A percentile compares a stretch with the other conserved stretches of the same genome.
phyloP scores from a whole-genome alignment of 2,329 filamentous ascomycete species.

The Dactylellina sp. region DNA sequence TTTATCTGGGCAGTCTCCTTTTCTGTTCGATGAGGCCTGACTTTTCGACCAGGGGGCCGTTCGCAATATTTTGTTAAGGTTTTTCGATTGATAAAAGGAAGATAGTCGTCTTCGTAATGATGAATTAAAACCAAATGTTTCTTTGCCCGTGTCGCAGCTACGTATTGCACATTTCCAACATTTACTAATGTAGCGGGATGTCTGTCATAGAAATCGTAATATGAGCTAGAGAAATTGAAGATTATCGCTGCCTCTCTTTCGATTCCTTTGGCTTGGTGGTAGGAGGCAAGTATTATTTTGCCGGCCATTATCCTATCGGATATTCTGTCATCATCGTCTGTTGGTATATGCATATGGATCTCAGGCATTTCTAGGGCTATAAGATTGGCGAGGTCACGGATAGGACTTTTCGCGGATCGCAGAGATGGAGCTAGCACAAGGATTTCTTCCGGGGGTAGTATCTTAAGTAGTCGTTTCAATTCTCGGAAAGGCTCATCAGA shows the following conservation, averaged over 20 bases:
- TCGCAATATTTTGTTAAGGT: conserved; percentile 47
- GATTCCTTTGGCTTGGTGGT: conserved; percentile 58
- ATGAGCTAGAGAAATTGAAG: conserved; percentile 55
- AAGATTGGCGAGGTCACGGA: conserved; percentile 44
- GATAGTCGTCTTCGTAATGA: conserved; percentile 25
- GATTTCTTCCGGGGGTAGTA: conserved; percentile 47
- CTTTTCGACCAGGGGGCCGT: conserved; percentile 19
- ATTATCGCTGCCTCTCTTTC: conserved; percentile 57
- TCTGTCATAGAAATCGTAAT: conserved; percentile 50
- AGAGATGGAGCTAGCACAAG: conserved; percentile 53
- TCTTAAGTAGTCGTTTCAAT: conserved; percentile 33
- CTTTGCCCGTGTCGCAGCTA: conserved; percentile 55
- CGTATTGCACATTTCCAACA: conserved; percentile 55
- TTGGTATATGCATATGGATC: conserved; percentile 43
- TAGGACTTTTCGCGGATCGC: conserved; percentile 22
- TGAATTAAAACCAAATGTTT: conserved; percentile 55
- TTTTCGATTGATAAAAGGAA: conserved; percentile 45
- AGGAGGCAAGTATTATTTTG: conserved; percentile 55
- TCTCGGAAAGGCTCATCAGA: conserved; percentile 34
- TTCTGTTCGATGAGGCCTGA: conserved; percentile 32
- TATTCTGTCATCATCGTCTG: conserved; percentile 31
- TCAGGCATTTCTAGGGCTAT: conserved; percentile 48
- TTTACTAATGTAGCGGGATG: conserved; percentile 16
- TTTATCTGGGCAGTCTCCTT: conserved; percentile 28
- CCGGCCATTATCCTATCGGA: conserved; percentile 30